Base-by-base conservation (phyloP, 2,329 filamentous ascomycete genomes). In the Phaeosphaeriaceae sp. region DNA sequence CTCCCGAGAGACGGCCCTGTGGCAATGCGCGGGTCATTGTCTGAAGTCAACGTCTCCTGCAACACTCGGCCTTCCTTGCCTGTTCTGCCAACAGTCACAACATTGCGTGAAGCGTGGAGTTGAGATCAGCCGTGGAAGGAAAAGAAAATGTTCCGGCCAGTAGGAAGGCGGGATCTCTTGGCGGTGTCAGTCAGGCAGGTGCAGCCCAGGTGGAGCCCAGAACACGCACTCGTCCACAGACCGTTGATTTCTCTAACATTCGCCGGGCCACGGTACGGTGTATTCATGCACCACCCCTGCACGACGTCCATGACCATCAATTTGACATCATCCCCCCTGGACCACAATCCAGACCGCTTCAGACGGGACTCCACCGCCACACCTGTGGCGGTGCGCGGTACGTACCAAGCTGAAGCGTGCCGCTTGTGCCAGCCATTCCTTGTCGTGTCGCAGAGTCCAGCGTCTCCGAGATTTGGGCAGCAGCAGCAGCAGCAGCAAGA, bases 391-490 rank as follows among this genome's bases (percentile, higher is more conserved):
- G n/a, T 19, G 42, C n/a, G 21, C 11, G 42, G 13, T 13, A 40
- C 35, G 15, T n/a, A 4, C 10, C 44, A 47, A 58, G 55, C 55
- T 58, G 56, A 53, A 48, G n/a, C 23, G 21, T 21, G 32, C 21
- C 55, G 49, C 42, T 35, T 40, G 21, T 43, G 21, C 49, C 53
- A 54, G 52, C 53, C 21, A 49, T 51, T 10, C 49, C 49, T 30
- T 30, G 43, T 47, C 43, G 48, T 42, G 51, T 43, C 35, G 48
- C 49, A 19, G 28, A 10, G 13, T n/a, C 15, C 22, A 46, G 19
- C 43, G 17, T 43, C 19, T 35, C 13, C 40, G 28, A 49, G 52
- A 51, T 59, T 72, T 71, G 70, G 69, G 70, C 68, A 67, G 52
- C 68, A 70, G 28, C 28, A 30, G 28, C 28, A 35, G 30, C 30